These are phyloP conservation scores for Onygenales sp. DNA, from an alignment of 2,329 filamentous ascomycete genomes.

Conservation along the genomic window DNA sequence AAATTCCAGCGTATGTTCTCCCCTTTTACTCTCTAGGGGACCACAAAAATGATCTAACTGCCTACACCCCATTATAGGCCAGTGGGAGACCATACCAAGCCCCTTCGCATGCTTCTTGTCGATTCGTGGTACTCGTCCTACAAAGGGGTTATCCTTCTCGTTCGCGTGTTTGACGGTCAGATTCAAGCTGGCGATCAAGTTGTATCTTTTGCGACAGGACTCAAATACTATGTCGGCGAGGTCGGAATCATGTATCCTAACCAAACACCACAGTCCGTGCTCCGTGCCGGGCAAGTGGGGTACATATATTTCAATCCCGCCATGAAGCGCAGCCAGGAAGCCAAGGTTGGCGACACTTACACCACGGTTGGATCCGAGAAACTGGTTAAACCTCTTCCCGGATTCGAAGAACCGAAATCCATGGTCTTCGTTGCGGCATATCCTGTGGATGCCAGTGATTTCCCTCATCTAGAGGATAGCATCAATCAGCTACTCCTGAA, in stretches of 20 bases:
- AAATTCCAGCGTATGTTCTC: slow-evolving; percentile 57
- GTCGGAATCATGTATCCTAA: slow-evolving; percentile 94
- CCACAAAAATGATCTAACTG: background rate
- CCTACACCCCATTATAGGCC: slow-evolving; percentile 40
- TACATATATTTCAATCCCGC: slow-evolving; percentile 97
- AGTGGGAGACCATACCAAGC: slow-evolving; percentile 59
- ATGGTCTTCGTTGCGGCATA: slow-evolving; percentile 99
- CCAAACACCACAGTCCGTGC: slow-evolving; percentile 66
- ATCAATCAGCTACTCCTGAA: slow-evolving; percentile 91
- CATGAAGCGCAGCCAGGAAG: slow-evolving; percentile 94
- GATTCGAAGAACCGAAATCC: slow-evolving; percentile 93
- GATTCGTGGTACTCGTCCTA: slow-evolving; percentile 99
- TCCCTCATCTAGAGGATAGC: slow-evolving; percentile 79
- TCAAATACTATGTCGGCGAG: slow-evolving; percentile 88
- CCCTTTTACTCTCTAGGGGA: background rate
- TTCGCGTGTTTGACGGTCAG: slow-evolving; percentile 81
- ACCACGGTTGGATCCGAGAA: slow-evolving; percentile 71
- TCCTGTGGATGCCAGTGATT: slow-evolving; percentile 82
- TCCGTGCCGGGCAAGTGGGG: slow-evolving; percentile 88
- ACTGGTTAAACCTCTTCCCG: slow-evolving; percentile 69
- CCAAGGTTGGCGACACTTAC: slow-evolving; percentile 92
- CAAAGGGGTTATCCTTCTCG: slow-evolving; percentile 82
- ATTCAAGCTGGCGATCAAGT: slow-evolving; percentile 75
- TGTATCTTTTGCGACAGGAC: slow-evolving; percentile 77
- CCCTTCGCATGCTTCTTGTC: slow-evolving; percentile 76